These are phyloP conservation scores for Leavenworthia alabamica DNA, from an alignment of 345 rosid species.

Conservation along the genomic window DNA sequence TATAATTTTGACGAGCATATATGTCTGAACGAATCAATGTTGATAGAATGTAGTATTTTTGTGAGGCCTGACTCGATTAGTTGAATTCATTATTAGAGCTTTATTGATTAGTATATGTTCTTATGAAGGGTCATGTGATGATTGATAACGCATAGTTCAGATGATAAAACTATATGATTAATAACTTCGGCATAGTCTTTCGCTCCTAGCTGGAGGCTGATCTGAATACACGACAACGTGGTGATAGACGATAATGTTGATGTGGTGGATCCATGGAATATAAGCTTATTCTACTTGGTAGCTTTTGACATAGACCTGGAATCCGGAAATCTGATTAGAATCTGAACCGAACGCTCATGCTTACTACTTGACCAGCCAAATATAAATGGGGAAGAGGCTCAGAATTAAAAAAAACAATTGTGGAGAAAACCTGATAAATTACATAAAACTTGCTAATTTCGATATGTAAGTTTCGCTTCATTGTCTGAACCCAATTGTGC, in stretches of 20 bases:
- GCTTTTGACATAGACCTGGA: too few relatives aligned
- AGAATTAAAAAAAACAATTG: too few relatives aligned
- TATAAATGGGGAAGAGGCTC: too few relatives aligned
- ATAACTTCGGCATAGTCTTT: slow-evolving; percentile 52
- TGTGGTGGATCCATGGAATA: not conserved
- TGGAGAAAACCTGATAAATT: too few relatives aligned
- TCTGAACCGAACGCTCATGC: too few relatives aligned
- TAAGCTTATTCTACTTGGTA: not conserved
- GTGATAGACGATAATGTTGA: not conserved
- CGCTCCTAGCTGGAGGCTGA: slow-evolving; percentile 63
- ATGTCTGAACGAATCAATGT: slow-evolving; percentile 77
- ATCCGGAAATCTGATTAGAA: too few relatives aligned
- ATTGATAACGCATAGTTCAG: slow-evolving; percentile 84
- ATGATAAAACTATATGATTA: slow-evolving; percentile 63
- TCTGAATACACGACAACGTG: not conserved
- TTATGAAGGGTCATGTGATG: slow-evolving; percentile 54
- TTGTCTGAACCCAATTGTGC: too few relatives aligned
- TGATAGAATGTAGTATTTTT: slow-evolving; percentile 76
- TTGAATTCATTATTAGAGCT: not conserved
- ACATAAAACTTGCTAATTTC: too few relatives aligned
- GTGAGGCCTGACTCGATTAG: slow-evolving; percentile 45
- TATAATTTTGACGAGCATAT: slow-evolving; percentile 64
- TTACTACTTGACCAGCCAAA: too few relatives aligned
- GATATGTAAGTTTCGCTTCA: too few relatives aligned
- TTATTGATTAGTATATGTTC: not conserved